Base-by-base conservation (phyloP, 129 eudicot genomes). In the Flaveria sonorensis region DNA sequence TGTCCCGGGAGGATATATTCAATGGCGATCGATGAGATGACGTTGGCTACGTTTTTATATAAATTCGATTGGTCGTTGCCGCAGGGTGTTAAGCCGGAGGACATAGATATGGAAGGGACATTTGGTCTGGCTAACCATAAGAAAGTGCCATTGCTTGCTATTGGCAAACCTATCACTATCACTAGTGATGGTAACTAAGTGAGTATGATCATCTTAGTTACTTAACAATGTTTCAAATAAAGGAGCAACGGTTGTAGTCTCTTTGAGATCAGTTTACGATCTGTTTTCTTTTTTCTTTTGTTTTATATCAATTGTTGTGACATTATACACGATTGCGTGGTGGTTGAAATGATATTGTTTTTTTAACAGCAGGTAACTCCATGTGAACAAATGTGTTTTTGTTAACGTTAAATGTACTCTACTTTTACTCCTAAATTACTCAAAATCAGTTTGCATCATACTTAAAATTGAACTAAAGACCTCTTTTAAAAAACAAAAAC, bases 1-100 rank as follows among this genome's bases (percentile, higher is more conserved):
- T 68, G 73, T 14, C 73, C 73, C 15, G 71, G 71, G 42, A 67
- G 71, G 51, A 10, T 39, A 67, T 67, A 36, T 11, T 24, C 73
- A 2, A 68, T 68, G 73, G 73, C 56, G 7, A 20, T 68, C 19
- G 30, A 68, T 43, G 73, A 68, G 73, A 42, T 40, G 56, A 9
- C 7, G 39, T 12, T 68, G 73, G 73, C 73, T 0, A 68, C 51
- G 3, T 46, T 68, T 43, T 12, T 68, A 6, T 42, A 68, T 10
- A 43, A 24, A 23, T 68, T 68, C 12, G 73, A 68, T 1, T 68
- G 73, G 73, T 21, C 36, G 9, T 24, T 68, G 19, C 56, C 73
- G 5, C 10, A 20, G 1, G 73, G 55, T 10, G 73, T 43, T 68
- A 68, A 12, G 55, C 53, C 55, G 5, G 11, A 68, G 19, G 73